Evolutionary conservation across 352 stramenopile genomes (phyloP).

Genomic region (Albugo laibachii): DNA sequence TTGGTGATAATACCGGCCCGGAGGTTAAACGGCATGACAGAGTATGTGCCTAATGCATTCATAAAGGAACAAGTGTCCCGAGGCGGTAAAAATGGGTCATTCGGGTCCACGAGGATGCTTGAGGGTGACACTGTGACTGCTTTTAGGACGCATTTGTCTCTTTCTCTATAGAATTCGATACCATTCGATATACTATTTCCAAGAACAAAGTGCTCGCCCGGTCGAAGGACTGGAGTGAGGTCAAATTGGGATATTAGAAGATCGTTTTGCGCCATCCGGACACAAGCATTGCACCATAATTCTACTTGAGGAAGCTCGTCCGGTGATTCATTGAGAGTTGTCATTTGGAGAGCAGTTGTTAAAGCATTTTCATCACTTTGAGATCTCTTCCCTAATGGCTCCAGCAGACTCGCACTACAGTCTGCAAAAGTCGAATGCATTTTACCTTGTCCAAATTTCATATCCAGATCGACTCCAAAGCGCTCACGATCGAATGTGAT

Average conservation of each 20-base stretch:
- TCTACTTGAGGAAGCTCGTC: no score
- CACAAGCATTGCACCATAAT: constrained; percentile 30
- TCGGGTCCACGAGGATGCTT: constrained; percentile 6
- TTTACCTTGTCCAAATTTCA: constrained; percentile 23
- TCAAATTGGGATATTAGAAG: constrained; percentile 22
- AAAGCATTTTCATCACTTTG: background rate
- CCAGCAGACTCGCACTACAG: constrained; percentile 18
- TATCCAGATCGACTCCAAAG: constrained; percentile 37
- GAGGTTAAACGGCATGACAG: constrained; percentile 43
- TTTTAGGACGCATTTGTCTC: constrained; percentile 31
- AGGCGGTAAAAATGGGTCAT: constrained; percentile 14
- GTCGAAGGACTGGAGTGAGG: constrained; percentile 7
- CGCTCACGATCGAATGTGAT: constrained; percentile 13
- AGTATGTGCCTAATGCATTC: constrained; percentile 12
- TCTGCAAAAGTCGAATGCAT: constrained; percentile 31
- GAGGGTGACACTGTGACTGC: background rate
- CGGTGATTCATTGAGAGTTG: no score
- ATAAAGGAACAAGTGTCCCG: constrained; percentile 9
- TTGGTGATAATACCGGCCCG: constrained; percentile 28
- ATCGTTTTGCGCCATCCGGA: constrained; percentile 23
- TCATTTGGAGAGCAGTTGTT: background rate
- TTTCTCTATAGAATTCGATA: background rate
- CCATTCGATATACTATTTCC: constrained; percentile 11
- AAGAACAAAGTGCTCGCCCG: constrained; percentile 34
- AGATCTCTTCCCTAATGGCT: constrained; percentile 12